Evolutionary conservation across 2,329 filamentous ascomycete species (phyloP).

Genomic region (Neoscytalidium dimidiatum): DNA sequence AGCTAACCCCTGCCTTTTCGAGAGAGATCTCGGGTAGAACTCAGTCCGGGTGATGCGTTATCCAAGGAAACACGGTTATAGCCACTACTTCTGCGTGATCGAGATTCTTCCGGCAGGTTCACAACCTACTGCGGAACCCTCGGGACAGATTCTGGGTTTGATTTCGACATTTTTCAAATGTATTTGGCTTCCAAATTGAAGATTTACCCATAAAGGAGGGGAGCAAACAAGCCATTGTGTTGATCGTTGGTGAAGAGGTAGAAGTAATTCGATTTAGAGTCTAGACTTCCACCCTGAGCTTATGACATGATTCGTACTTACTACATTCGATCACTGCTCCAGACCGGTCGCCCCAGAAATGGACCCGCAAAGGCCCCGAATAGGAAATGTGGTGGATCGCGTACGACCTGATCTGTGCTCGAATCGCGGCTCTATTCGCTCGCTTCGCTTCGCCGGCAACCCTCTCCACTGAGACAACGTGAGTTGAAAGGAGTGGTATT

Average conservation of each 20-base stretch:
- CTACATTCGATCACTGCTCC: neutral
- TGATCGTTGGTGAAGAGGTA: neutral
- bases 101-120: too few species aligned
- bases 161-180: too few species aligned
- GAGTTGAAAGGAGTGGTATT: neutral
- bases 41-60: too few species aligned
- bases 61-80: too few species aligned
- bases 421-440: neutral
- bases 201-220: neutral
- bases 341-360: conserved; percentile 1
- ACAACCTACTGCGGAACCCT: too few species aligned
- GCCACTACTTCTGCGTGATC: too few species aligned
- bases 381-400: neutral
- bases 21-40: too few species aligned
- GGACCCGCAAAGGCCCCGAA: neutral
- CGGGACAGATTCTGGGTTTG: too few species aligned
- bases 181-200: neutral
- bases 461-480: neutral
- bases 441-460: neutral
- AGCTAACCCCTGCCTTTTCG: too few species aligned
- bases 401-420: neutral
- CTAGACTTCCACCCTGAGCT: neutral
- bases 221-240: neutral
- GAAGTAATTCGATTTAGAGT: neutral
- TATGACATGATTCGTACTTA: neutral